Base-by-base conservation (phyloP, 495 filamentous ascomycete genomes). In the Sphaerosporella brunnea region DNA sequence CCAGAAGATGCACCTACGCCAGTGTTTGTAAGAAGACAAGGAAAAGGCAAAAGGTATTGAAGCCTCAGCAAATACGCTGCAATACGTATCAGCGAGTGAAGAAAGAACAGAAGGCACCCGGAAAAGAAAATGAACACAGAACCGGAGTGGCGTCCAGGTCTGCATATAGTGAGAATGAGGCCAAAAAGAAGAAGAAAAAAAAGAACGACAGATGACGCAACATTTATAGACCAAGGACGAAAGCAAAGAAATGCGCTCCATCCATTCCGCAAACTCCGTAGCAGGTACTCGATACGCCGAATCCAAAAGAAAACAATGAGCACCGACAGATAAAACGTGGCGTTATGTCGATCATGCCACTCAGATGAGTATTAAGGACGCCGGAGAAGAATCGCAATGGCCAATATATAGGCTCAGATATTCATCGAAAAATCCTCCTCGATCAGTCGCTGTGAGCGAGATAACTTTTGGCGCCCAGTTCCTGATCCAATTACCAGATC, bases 401-500 rank as follows among this genome's bases (percentile, higher is more conserved):
- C n/a, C n/a, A n/a, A n/a, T n/a, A n/a, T n/a, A n/a, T n/a, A n/a
- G n/a, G 8, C 18, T 39, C 19, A 39, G 7, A 39, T n/a, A 5
- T 39, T 16, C 36, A 39, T 39, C 13, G 8, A 7, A n/a, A n/a
- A 39, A 39, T 39, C 36, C 8, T 16, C 36, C 5, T 8, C 18
- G 19, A 16, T 15, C 8, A 39, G 8, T 15, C 19, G 11, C 19
- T 39, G 36, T 16, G 36, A 7, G 15, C 19, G 36, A 5, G 36
- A 39, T 5, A 39, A 7, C 36, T 39, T 5, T 5, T 16, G 5
- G 36, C 8, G 36, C 15, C 36, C 11, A 8, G 36, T 7, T 39
- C 5, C 19, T 39, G 36, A 7, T 7, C 18, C 36, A 39, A 39
- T 16, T 16, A 45, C 23, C 23, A 47, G 26, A 36, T 53, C 50